These are phyloP conservation scores for Trichoderma koningiopsis DNA, from an alignment of 2,329 filamentous ascomycete genomes.

Conservation along the genomic window DNA sequence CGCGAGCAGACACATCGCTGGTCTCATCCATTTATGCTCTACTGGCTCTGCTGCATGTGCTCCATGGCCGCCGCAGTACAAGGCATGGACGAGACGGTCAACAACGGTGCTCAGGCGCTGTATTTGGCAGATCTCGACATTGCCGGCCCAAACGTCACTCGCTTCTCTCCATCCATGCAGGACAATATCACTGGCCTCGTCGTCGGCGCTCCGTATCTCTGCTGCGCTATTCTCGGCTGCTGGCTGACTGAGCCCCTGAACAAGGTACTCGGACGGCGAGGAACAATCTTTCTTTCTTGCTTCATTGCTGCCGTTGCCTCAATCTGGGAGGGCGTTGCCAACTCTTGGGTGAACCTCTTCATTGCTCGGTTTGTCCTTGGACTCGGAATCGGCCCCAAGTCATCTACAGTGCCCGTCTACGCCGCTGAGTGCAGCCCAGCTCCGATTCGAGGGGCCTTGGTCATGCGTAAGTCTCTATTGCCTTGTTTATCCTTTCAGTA, in stretches of 20 bases:
- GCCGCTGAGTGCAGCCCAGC: constrained; percentile 71
- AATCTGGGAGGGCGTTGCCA: constrained; percentile 35
- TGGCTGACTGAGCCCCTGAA: constrained; percentile 38
- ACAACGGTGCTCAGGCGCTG: constrained; percentile 61
- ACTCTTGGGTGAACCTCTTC: constrained; percentile 62
- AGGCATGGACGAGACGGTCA: constrained; percentile 67
- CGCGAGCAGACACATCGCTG: constrained; percentile 61
- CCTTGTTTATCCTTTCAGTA: background rate
- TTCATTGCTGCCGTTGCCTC: constrained; percentile 27
- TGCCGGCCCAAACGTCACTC: constrained; percentile 65
- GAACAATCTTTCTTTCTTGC: constrained; percentile 29
- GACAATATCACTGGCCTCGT: constrained; percentile 37
- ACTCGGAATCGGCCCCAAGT: constrained; percentile 68
- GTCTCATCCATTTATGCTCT: constrained; percentile 50
- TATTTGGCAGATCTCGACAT: constrained; percentile 66
- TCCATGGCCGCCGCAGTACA: constrained; percentile 59
- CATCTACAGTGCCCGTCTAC: constrained; percentile 68
- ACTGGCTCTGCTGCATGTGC: constrained; percentile 53
- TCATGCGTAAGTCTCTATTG: constrained; percentile 55
- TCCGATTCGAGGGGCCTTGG: constrained; percentile 68
- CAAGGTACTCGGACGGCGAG: constrained; percentile 27
- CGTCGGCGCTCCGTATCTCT: constrained; percentile 29
- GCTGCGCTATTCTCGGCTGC: constrained; percentile 33
- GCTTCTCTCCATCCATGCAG: constrained; percentile 47
- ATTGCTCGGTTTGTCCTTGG: constrained; percentile 67